A percentile compares a stretch with the other conserved stretches of the same genome.
Evolutionary conservation across 2,329 filamentous ascomycete species (phyloP).

Genomic region (Fusarium sp.): DNA sequence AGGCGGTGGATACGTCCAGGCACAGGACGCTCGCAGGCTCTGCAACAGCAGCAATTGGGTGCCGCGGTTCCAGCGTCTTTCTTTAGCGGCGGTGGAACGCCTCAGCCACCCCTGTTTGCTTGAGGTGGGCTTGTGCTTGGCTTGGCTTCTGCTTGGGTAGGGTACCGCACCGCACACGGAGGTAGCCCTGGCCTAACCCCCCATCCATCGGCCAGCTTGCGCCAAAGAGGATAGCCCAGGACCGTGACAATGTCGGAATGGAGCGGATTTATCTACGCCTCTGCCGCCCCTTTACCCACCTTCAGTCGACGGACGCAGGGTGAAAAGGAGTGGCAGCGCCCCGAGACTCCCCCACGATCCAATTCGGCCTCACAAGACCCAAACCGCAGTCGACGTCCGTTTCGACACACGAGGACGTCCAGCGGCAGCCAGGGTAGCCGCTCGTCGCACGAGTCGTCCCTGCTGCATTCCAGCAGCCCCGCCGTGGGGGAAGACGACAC

Average conservation of each 20-base stretch:
- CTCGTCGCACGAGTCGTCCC: constrained; percentile 45
- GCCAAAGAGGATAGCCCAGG: constrained; percentile 44
- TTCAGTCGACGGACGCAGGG: constrained; percentile 37
- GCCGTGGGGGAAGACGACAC: constrained; percentile 40
- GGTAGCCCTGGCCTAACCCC: constrained; percentile 29
- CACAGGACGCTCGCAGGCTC: constrained; percentile 23
- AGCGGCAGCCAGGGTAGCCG: constrained; percentile 45
- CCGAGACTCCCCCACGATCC: constrained; percentile 36
- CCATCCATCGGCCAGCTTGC: constrained; percentile 38
- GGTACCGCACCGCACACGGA: constrained; percentile 24
- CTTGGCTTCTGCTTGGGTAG: not conserved
- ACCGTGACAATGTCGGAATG: constrained; percentile 47
- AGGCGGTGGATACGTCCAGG: constrained; percentile 32
- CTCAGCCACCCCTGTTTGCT: constrained; percentile 35
- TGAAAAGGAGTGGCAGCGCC: constrained; percentile 46
- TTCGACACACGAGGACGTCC: constrained; percentile 40
- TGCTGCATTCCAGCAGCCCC: constrained; percentile 47
- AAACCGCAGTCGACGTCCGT: constrained; percentile 32
- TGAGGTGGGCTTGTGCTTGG: not conserved
- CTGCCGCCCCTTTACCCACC: constrained; percentile 48
- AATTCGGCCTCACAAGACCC: constrained; percentile 36
- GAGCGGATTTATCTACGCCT: constrained; percentile 47
- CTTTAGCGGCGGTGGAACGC: constrained; percentile 39
- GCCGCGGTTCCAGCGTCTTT: constrained; percentile 24
- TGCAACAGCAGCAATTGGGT: constrained; percentile 18